Conservation (phyloP, 805 yeast genomes). For the Saturnispora sekii region DNA sequence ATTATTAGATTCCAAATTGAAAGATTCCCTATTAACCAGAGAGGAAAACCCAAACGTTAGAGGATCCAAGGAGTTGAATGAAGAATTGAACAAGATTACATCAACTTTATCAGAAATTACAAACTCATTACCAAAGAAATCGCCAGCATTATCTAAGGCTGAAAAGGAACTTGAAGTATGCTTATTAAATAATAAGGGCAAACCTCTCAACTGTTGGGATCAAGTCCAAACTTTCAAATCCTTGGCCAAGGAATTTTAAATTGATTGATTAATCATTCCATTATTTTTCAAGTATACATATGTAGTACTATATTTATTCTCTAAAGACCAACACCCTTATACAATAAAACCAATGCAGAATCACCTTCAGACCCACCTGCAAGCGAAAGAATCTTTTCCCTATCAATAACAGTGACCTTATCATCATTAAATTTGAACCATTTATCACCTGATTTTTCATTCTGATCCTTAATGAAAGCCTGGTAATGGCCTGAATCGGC, state of each 20-base stretch:
- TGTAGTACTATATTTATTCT: background rate
- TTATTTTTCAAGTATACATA: background rate
- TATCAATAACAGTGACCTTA: conserved; percentile 66
- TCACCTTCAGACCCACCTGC: conserved; percentile 99
- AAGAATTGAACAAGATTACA: conserved; percentile 28
- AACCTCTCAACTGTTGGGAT: conserved; percentile 73
- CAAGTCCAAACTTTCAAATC: conserved; percentile 63
- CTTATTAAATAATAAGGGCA: conserved; percentile 50
- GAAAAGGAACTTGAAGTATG: conserved; percentile 48
- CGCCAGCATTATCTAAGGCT: conserved; percentile 34
- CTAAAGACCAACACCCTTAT: conserved; percentile 68
- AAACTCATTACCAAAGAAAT: conserved; percentile 21
- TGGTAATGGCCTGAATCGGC: conserved; percentile 98
- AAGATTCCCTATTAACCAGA: conserved; percentile 30
- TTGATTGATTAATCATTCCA: background rate
- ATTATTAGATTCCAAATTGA: conserved; percentile 42
- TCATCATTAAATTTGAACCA: conserved; percentile 98
- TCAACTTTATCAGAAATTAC: conserved; percentile 27
- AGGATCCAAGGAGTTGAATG: conserved; percentile 22
- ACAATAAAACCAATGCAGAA: conserved; percentile 80
- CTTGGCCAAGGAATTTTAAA: conserved; percentile 29
- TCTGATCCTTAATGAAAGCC: conserved; percentile 68
- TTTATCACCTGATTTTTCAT: conserved; percentile 51
- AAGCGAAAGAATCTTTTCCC: conserved; percentile 71
- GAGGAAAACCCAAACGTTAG: conserved; percentile 23